Conservation (phyloP, 2,329 filamentous ascomycete species). For the Neonectria neomacrospora region DNA sequence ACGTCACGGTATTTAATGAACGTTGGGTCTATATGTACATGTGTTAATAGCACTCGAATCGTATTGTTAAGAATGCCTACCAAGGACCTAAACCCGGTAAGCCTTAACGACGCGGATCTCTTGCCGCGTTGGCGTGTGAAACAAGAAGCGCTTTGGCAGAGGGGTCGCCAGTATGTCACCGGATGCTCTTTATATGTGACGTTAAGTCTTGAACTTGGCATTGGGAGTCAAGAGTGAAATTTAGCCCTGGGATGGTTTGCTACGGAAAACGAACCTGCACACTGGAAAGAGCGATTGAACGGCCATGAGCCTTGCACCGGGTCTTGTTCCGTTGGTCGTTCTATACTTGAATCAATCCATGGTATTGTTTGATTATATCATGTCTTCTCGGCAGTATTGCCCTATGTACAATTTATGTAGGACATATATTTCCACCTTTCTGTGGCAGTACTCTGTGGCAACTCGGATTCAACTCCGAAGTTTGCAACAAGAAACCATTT, state of each 20-base stretch:
- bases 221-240: neutral
- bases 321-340: neutral
- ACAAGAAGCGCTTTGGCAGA: neutral
- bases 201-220: neutral
- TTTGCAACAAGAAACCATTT: neutral
- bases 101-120: too few relatives aligned
- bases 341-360: neutral
- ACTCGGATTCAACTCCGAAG: neutral
- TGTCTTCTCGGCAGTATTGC: neutral
- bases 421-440: neutral
- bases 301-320: neutral
- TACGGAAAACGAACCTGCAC: neutral
- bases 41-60: neutral
- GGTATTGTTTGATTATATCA: too few relatives aligned
- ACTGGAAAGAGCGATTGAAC: neutral
- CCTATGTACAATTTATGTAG: neutral
- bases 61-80: neutral
- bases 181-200: neutral
- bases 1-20: neutral
- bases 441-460: neutral
- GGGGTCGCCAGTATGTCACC: conserved; percentile 1
- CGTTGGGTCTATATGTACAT: too few relatives aligned
- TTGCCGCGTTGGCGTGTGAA: neutral
- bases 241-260: neutral
- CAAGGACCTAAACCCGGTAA: neutral